Evolutionary conservation across 192 early-diverging fungal genomes (phyloP), one percentile per base, ranked within the genome.

Genomic region (Linderina pennispora): DNA sequence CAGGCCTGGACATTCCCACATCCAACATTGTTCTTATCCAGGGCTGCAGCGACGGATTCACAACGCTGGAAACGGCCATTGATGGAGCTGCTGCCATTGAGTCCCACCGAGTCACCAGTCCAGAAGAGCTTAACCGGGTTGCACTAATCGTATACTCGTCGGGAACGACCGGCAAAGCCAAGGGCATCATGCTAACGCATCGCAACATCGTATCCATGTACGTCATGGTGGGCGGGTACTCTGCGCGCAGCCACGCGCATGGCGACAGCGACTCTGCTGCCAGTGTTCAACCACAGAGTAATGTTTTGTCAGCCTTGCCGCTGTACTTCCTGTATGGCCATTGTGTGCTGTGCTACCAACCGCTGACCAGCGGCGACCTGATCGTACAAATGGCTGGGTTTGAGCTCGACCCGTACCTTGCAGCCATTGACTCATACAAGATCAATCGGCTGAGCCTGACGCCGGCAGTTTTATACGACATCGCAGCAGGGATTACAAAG

Each of bases 131-230:
- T 4, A 19, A 18, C 31, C 49, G 21, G 18, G 49, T 56, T 2
- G 62, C 69, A 1, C 43, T 66, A 20, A 45, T 73, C 3, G 25
- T 53, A 0, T 68, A 60, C 34, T 52, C 71, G 10, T 67, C 71
- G 3, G 71, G 71, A 11, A 68, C 65, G 0, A 55, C 71, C 1
- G 71, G 71, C 1, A 17, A 14, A 3, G 26, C 65, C 11, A 66
- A 63, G 46, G 71, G 64, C 9, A 44, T 58, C 11, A 44, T 59
- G 50, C 50, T 74, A 20, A 56, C 59, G 0, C 71, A 68, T 26
- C 49, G 55, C 32, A 74, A 68, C 33, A 33, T 74, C 13, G 36
- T 68, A 0, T 28, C 55, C 1, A 35, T 43, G 25, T 47, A 47
- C 21, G 35, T 31, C 4, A 39, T 57, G 34, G 31, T 43, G 13